Conservation (phyloP, 768 basidiomycete genomes). For the Boletus tylopilopsis region DNA sequence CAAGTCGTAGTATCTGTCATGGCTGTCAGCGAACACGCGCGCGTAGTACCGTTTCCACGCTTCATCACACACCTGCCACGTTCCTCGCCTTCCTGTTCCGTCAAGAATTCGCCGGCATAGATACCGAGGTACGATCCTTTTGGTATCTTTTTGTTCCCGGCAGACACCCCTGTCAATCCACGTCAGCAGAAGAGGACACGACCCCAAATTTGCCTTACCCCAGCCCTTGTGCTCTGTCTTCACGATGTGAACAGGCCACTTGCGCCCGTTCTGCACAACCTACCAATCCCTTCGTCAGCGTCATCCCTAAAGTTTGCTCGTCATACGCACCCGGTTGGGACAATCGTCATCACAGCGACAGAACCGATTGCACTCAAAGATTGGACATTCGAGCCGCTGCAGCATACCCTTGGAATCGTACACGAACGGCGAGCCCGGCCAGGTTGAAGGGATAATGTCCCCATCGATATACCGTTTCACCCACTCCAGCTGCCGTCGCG, state of each 20-base stretch:
- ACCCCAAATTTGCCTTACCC: slow-evolving; percentile 46
- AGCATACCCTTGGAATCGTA: slow-evolving; percentile 64
- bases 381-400: slow-evolving; percentile 49
- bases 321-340: slow-evolving; percentile 59
- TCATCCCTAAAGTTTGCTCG: neutral
- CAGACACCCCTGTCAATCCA: slow-evolving; percentile 61
- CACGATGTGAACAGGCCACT: slow-evolving; percentile 54
- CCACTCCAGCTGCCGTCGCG: slow-evolving; percentile 49
- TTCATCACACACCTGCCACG: slow-evolving; percentile 60
- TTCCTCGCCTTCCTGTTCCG: slow-evolving; percentile 58
- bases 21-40: neutral
- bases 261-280: slow-evolving; percentile 84
- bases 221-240: slow-evolving; percentile 81
- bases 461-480: slow-evolving; percentile 20
- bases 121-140: slow-evolving; percentile 74
- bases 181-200: neutral
- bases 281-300: slow-evolving; percentile 25
- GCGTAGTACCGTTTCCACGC: no score
- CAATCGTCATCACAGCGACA: slow-evolving; percentile 83
- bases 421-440: slow-evolving; percentile 52
- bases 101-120: slow-evolving; percentile 81
- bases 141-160: slow-evolving; percentile 58
- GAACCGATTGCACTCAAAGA: slow-evolving; percentile 83
- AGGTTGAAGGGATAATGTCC: slow-evolving; percentile 27
- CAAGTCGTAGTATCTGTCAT: slow-evolving; percentile 62